phyloP scores from a whole-genome alignment of 2,329 filamentous ascomycete species.

The Chrysosporium keratinophilum region DNA sequence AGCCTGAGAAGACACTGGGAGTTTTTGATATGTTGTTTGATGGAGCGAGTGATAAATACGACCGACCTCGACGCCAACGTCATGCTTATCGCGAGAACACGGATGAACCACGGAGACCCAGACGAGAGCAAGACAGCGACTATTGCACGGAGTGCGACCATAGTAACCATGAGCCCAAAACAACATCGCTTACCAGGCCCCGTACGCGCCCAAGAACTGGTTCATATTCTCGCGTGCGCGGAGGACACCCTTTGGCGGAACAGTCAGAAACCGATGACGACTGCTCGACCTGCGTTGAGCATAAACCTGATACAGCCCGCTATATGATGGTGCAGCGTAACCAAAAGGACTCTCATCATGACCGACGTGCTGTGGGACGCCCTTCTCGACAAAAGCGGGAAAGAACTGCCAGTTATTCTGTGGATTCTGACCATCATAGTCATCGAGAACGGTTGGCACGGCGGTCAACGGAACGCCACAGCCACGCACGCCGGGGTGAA shows the following conservation, averaged over 20 bases:
- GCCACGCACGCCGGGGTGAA: neutral
- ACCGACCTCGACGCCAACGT: neutral
- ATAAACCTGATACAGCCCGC: neutral
- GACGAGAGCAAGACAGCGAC: neutral
- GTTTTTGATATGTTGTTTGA: conserved; percentile 14
- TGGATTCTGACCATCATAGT: neutral
- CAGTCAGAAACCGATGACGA: neutral
- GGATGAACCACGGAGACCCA: neutral
- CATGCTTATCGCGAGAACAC: conserved; percentile 2
- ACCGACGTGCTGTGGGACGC: neutral
- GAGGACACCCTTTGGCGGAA: neutral
- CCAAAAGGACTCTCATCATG: neutral
- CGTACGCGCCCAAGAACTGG: neutral
- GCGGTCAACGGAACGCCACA: neutral
- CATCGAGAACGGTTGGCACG: neutral
- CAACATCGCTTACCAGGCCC: neutral
- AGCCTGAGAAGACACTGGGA: conserved; percentile 2
- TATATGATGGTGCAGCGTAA: neutral
- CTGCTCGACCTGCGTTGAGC: neutral
- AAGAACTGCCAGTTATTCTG: conserved; percentile 4
- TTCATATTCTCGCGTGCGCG: neutral
- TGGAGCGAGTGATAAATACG: conserved; percentile 8
- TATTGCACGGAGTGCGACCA: neutral
- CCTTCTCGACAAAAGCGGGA: neutral
- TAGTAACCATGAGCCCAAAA: neutral